Conservation (phyloP, 1,284 basidiomycete genomes). For the Mycena citricolor region DNA sequence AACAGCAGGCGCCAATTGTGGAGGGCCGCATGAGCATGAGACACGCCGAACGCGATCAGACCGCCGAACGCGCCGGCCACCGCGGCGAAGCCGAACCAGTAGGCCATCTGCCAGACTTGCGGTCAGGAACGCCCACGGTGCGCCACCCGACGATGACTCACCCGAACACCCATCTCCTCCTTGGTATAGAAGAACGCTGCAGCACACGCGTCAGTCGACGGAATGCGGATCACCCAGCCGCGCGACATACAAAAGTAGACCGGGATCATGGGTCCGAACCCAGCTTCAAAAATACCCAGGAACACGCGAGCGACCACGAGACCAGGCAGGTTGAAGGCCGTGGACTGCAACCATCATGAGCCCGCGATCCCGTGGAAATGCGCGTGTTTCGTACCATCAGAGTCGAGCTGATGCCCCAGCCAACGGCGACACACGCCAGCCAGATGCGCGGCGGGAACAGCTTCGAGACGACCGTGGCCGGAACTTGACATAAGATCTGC, state of each 20-base stretch:
- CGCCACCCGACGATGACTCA: slow-evolving; percentile 23
- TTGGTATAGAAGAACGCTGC: slow-evolving; percentile 77
- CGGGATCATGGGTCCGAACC: slow-evolving; percentile 72
- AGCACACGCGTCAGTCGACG: neutral
- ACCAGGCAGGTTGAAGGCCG: slow-evolving; percentile 55
- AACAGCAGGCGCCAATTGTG: slow-evolving; percentile 71
- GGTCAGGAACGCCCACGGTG: neutral
- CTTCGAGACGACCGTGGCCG: slow-evolving; percentile 65
- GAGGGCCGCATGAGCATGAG: slow-evolving; percentile 47
- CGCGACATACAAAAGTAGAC: slow-evolving; percentile 64
- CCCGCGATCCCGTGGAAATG: too few relatives aligned
- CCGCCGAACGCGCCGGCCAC: slow-evolving; percentile 77
- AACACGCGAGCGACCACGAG: slow-evolving; percentile 59
- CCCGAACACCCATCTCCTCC: slow-evolving; percentile 65
- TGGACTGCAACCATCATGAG: slow-evolving; percentile 42
- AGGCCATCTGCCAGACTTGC: slow-evolving; percentile 46
- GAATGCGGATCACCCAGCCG: neutral
- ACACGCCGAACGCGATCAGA: slow-evolving; percentile 67
- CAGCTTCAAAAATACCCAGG: slow-evolving; percentile 71
- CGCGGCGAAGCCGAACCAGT: slow-evolving; percentile 79
- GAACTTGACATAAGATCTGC: slow-evolving; percentile 71
- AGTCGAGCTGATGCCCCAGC: slow-evolving; percentile 71
- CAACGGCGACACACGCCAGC: slow-evolving; percentile 63
- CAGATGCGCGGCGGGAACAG: slow-evolving; percentile 64
- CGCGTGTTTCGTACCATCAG: slow-evolving; percentile 57